Base-by-base conservation (phyloP, 2,329 filamentous ascomycete species). In the Penicillium sclerotigenum region DNA sequence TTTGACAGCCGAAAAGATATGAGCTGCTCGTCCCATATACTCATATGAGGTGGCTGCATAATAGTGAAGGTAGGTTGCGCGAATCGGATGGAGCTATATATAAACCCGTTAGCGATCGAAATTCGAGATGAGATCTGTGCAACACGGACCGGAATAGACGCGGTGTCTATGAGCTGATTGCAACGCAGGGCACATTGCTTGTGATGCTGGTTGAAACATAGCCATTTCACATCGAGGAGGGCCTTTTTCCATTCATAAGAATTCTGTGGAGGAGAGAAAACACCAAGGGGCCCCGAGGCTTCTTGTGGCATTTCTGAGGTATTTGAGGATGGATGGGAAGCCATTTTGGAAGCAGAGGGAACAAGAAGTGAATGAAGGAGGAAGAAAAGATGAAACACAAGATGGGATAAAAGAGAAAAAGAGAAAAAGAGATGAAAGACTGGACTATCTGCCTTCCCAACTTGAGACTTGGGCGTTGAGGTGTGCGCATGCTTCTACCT, bases 41-140 rank as follows among this genome's bases (percentile, higher is more conserved):
- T 81, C 79, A 56, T 78, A 75, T 26, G 72, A 77, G 10, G 78
- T 67, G 3, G 74, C 80, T 10, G 71, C 69, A 65, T 81, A 80
- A 64, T 80, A 79, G 56, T 72, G 70, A 37, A 81, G 70, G 60
- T 75, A 80, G 5, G 69, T 68, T 24, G 66, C 68, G 54, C 73
- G 60, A 29, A 75, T 59, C 7, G 68, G 64, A 54, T 75, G 62
- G 22, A 71, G 60, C 74, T 77, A 47, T 43, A n/a, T 28, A 7
- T 45, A 31, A 37, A 40, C 3, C 20, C 31, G 40, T 67, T n/a
- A 59, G 29, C 29, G 1, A 14, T 36, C 20, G 14, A 11, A 36
- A 1, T 14, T 10, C 36, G 31, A 24, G 24, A 43, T 22, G 34
- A n/a, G 20, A 38, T 46, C 8, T 46, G 20, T 26, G 36, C 40